Evolutionary conservation across 2,329 filamentous ascomycete genomes (phyloP).

Genomic region (Dactylellina drechsleri): DNA sequence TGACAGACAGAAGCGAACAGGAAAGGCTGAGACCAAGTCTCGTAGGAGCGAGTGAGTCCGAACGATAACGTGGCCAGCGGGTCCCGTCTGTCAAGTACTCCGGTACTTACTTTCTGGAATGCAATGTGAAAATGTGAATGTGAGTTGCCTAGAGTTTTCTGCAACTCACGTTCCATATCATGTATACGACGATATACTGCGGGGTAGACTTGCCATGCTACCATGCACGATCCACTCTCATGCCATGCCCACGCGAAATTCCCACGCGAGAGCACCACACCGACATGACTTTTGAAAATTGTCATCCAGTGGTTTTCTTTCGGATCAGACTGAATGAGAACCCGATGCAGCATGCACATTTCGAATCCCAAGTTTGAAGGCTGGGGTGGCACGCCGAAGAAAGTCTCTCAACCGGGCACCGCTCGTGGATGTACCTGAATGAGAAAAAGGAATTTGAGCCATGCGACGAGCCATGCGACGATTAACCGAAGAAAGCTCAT

Average conservation of each 20-base stretch:
- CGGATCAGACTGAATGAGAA: slow-evolving; percentile 26
- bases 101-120: slow-evolving; percentile 12
- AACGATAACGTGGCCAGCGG: slow-evolving; percentile 17
- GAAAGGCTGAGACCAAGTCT: slow-evolving; percentile 32
- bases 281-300: slow-evolving; percentile 17
- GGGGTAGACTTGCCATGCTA: slow-evolving; percentile 30
- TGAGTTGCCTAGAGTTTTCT: slow-evolving; percentile 39
- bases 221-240: slow-evolving; percentile 39
- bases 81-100: slow-evolving; percentile 8
- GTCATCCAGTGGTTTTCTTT: slow-evolving; percentile 11
- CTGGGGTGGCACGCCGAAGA: not conserved
- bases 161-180: slow-evolving; percentile 50
- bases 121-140: slow-evolving; percentile 36
- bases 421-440: no score
- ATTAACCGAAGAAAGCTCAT: slow-evolving; percentile 38
- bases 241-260: slow-evolving; percentile 49
- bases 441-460: slow-evolving; percentile 26
- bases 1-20: slow-evolving; percentile 44
- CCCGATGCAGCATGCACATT: slow-evolving; percentile 24
- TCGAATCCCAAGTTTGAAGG: slow-evolving; percentile 1
- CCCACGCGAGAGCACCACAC: slow-evolving; percentile 15
- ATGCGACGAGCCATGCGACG: slow-evolving; percentile 49
- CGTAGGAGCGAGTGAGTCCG: slow-evolving; percentile 39
- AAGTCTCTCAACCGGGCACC: slow-evolving; percentile 1
- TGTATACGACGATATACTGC: slow-evolving; percentile 16